Evolutionary conservation across 139 green algal genomes (phyloP).

Genomic region (Desmodesmus armatus): DNA sequence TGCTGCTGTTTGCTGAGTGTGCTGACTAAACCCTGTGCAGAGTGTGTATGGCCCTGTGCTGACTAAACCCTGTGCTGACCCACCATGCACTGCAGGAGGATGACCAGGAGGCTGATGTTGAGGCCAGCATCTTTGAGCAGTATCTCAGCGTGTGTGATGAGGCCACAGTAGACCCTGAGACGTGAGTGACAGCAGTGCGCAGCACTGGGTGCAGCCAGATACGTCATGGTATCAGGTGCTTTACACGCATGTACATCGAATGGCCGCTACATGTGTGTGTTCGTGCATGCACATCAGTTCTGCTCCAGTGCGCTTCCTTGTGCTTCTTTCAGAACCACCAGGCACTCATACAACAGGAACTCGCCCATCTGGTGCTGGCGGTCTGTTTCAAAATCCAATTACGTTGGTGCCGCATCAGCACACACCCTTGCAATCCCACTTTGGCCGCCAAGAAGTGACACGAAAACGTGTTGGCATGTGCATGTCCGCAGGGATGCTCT

Average conservation of each 20-base stretch:
- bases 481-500: conserved; percentile 44
- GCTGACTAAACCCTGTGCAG: not conserved
- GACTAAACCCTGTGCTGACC: too few relatives aligned
- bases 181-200: not conserved
- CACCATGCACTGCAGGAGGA: too few relatives aligned
- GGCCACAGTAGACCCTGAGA: conserved; percentile 37
- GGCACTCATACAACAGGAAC: not conserved
- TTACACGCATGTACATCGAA: too few relatives aligned
- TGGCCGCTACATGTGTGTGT: too few relatives aligned
- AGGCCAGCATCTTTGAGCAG: conserved; percentile 48
- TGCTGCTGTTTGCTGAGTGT: not conserved
- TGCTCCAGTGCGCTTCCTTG: too few relatives aligned
- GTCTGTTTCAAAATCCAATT: too few relatives aligned
- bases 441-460: too few relatives aligned
- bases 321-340: not conserved
- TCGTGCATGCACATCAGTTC: too few relatives aligned
- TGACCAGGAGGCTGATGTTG: conserved; percentile 16
- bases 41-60: too few relatives aligned
- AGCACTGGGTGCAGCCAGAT: not conserved
- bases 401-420: not conserved
- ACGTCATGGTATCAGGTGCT: too few relatives aligned
- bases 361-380: too few relatives aligned
- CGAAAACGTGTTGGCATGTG: not conserved
- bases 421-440: too few relatives aligned
- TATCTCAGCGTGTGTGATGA: conserved; percentile 50